Percentiles rank a stretch among this genome's conserved stretches.
phyloP scores from a whole-genome alignment of 768 basidiomycete species.

The Boletus speciosus region DNA sequence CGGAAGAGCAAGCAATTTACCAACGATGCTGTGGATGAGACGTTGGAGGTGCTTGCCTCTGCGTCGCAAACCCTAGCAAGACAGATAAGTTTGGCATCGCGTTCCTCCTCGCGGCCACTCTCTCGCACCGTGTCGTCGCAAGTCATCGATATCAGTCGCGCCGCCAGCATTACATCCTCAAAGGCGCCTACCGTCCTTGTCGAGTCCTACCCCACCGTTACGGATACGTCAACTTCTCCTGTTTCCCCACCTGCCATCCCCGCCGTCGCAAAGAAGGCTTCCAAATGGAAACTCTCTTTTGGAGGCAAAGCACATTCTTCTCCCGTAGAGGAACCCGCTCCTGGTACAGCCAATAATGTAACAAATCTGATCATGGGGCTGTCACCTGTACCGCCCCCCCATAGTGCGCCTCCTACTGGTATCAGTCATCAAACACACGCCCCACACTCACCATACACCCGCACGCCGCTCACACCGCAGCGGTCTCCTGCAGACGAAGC shows the following conservation, averaged over 20 bases:
- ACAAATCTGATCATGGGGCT: constrained; percentile 67
- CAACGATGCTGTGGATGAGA: constrained; percentile 42
- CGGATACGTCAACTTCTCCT: constrained; percentile 20
- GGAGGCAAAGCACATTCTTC: constrained; percentile 61
- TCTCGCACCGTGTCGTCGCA: constrained; percentile 13
- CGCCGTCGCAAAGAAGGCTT: constrained; percentile 65
- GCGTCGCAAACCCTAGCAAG: constrained; percentile 82
- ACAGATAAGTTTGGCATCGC: constrained; percentile 72
- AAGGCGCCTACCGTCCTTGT: constrained; percentile 42
- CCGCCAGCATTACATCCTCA: constrained; percentile 23
- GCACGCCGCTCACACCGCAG: constrained; percentile 30
- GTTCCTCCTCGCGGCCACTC: constrained; percentile 39
- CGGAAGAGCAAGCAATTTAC: constrained; percentile 62
- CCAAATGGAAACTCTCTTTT: constrained; percentile 49
- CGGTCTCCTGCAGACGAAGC: constrained; percentile 39
- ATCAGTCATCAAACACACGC: constrained; percentile 11
- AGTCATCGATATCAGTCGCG: constrained; percentile 24
- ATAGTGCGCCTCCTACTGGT: background rate
- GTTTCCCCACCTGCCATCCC: constrained; percentile 31
- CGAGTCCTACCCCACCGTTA: constrained; percentile 11
- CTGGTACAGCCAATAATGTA: constrained; percentile 76
- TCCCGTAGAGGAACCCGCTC: constrained; percentile 35
- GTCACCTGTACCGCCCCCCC: constrained; percentile 17
- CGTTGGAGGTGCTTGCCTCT: constrained; percentile 66
- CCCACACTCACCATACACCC: constrained; percentile 24